These are phyloP conservation scores for Hemileccinum rubropunctum DNA, from an alignment of 768 basidiomycete species.

Conservation along the genomic window DNA sequence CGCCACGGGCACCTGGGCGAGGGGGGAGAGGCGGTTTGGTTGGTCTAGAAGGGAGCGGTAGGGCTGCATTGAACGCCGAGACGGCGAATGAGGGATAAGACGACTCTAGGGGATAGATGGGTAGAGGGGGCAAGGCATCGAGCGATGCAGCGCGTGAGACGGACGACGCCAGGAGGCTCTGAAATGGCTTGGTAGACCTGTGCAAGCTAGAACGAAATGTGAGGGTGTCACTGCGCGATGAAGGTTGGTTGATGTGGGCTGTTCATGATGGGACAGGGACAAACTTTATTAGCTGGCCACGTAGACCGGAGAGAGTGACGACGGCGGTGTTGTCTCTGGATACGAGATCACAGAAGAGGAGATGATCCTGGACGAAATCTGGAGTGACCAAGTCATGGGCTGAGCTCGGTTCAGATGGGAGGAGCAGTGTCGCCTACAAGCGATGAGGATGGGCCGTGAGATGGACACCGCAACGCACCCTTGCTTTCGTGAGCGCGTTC, in stretches of 20 bases:
- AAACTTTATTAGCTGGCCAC: constrained; percentile 57
- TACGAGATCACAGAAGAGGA: constrained; percentile 41
- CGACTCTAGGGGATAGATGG: constrained; percentile 34
- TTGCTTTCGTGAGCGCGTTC: constrained; percentile 58
- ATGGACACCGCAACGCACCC: constrained; percentile 43
- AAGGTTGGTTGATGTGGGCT: too few relatives aligned
- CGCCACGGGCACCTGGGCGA: constrained; percentile 24
- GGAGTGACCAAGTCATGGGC: constrained; percentile 53
- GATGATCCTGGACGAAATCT: constrained; percentile 82
- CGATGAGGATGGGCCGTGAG: neutral
- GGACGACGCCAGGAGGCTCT: constrained; percentile 34
- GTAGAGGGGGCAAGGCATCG: constrained; percentile 54
- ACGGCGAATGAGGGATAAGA: constrained; percentile 50
- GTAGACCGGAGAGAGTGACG: constrained; percentile 79
- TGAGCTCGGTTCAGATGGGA: constrained; percentile 42
- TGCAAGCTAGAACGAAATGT: constrained; percentile 37
- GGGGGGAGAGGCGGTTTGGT: constrained; percentile 51
- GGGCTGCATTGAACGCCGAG: constrained; percentile 36
- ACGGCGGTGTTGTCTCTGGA: constrained; percentile 47
- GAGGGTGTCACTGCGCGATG: constrained; percentile 22
- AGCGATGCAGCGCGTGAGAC: constrained; percentile 36
- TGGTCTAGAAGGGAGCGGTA: constrained; percentile 35
- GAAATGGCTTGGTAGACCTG: constrained; percentile 37
- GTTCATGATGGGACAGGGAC: too few relatives aligned
- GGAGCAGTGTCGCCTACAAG: constrained; percentile 73